Evolutionary conservation across 495 filamentous ascomycete species (phyloP), one percentile per base, ranked within the genome.

Genomic region (Lepraria neglecta): DNA sequence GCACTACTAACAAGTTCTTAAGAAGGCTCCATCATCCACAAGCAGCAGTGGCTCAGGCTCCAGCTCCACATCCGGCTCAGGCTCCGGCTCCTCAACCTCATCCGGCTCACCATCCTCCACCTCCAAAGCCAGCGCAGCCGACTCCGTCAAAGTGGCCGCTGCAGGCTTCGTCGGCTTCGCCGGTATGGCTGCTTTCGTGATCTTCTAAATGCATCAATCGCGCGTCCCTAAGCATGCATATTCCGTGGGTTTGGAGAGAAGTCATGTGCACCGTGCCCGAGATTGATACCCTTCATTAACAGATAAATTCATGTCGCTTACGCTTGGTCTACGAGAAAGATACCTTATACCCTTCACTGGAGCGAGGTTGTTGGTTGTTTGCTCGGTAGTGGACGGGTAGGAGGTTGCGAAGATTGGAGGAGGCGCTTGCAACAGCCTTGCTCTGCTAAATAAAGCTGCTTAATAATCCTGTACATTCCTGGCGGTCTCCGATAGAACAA

Each of bases 121-220:
- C 33, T 52, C 51, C 24, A 54, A 59, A 57, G 59, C 60, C 31
- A 61, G 52, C 17, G 43, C 64, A 12, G 59, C 60, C 19, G 43
- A 52, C 12, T 35, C 46, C 62, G 55, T 51, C 60, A 35, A 65
- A 45, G 19, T 61, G 31, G 65, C 65, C 7, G 60, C 45, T 10
- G 63, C 60, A 14, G 67, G 47, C 35, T 19, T 64, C 45, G 43
- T 55, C n/a, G 67, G 67, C 42, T 27, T 67, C 45, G 65, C 58
- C 14, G 67, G 67, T 56, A 17, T 69, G 12, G 65, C 63, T 38
- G 67, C 67, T 42, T 47, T 53, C 35, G 63, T 51, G 17, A 51
- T 69, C 38, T 33, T 69, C 58, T 69, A 67, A 51, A 56, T 27
- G 30, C 14, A 5, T 19, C 11, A 42, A 31, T 21, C 27, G 33